Percentiles rank a stretch among this genome's conserved stretches.
Conservation (phyloP, 2,329 filamentous ascomycete genomes). For the Penicillium aurantiogriseum region DNA sequence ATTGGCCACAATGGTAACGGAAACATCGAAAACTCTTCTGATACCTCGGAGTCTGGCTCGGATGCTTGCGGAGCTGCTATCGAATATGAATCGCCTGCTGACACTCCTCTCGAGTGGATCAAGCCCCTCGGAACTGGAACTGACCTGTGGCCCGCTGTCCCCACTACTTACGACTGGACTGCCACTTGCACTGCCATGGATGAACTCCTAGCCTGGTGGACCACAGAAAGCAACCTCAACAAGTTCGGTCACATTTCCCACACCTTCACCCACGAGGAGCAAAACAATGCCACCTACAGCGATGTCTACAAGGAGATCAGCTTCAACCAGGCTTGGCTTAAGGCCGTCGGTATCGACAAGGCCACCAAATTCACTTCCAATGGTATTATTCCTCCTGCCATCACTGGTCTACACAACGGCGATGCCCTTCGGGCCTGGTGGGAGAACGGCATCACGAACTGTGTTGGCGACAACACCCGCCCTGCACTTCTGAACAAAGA, state of each 20-base stretch:
- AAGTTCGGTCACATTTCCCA: conserved; percentile 60
- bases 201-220: conserved; percentile 55
- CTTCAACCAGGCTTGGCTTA: conserved; percentile 61
- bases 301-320: conserved; percentile 58
- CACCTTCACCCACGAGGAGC: conserved; percentile 60
- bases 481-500: conserved; percentile 53
- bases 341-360: conserved; percentile 51
- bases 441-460: conserved; percentile 59
- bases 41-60: conserved; percentile 19
- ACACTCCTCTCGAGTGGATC: conserved; percentile 50
- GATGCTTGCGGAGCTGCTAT: conserved; percentile 41
- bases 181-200: conserved; percentile 52
- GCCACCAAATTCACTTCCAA: conserved; percentile 51
- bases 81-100: conserved; percentile 47
- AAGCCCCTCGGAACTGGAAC: conserved; percentile 54
- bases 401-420: conserved; percentile 64
- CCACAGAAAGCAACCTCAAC: conserved; percentile 50
- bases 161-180: conserved; percentile 51
- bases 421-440: conserved; percentile 60
- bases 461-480: conserved; percentile 64
- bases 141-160: conserved; percentile 49
- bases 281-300: conserved; percentile 60
- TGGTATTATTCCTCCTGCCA: conserved; percentile 62
- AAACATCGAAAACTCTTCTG: conserved; percentile 44
- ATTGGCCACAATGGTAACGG: conserved; percentile 58